Percentiles rank a stretch among this genome's conserved stretches.
phyloP scores from a whole-genome alignment of 495 filamentous ascomycete species.

The Pyronema omphalodes region DNA sequence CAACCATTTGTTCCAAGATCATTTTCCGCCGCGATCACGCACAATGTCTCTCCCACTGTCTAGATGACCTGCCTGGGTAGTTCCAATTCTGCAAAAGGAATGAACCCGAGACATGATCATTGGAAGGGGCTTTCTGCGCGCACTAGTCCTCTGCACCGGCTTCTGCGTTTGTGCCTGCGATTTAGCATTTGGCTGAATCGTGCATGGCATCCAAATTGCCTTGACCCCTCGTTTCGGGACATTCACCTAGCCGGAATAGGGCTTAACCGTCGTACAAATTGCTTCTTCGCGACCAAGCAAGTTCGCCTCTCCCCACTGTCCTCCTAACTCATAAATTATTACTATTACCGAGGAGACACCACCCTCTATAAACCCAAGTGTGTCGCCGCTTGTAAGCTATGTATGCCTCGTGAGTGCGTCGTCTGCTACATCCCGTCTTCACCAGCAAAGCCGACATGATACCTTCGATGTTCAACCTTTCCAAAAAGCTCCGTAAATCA shows the following conservation, averaged over 20 bases:
- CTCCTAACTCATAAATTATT: not conserved
- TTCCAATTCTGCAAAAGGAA: too few relatives aligned
- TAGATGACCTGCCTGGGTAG: too few relatives aligned
- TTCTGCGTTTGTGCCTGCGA: too few relatives aligned
- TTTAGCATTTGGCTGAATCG: too few relatives aligned
- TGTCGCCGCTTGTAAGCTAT: not conserved
- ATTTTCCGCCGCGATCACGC: too few relatives aligned
- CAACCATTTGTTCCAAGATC: too few relatives aligned
- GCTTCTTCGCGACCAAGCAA: not conserved
- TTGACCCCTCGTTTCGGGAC: too few relatives aligned
- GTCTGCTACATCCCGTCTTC: not conserved
- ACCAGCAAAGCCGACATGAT: not conserved
- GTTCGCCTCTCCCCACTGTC: not conserved
- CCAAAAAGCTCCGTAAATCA: not conserved
- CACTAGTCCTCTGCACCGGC: too few relatives aligned
- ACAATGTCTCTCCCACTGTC: too few relatives aligned
- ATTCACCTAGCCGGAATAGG: not conserved
- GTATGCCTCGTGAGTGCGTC: not conserved
- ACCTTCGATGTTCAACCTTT: constrained; percentile 2
- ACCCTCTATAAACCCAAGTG: not conserved
- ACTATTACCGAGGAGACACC: not conserved
- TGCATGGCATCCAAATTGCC: too few relatives aligned
- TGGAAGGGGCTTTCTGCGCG: too few relatives aligned
- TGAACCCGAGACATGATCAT: too few relatives aligned
- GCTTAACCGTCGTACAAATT: not conserved